These are phyloP conservation scores for Lophiotrema nucula DNA, from an alignment of 495 filamentous ascomycete species.

Conservation along the genomic window DNA sequence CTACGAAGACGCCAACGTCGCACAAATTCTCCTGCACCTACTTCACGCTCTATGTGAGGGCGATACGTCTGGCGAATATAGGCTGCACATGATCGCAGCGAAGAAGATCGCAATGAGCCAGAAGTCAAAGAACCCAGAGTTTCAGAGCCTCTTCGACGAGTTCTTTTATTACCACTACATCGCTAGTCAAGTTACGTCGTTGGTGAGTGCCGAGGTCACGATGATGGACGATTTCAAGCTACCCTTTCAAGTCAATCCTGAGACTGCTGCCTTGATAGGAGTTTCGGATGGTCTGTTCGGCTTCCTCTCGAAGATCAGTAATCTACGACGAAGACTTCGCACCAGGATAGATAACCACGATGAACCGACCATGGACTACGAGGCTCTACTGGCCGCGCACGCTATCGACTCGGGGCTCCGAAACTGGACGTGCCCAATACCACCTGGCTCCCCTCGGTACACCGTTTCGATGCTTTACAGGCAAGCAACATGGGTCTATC, in stretches of 20 bases:
- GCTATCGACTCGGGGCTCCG: conserved; percentile 75
- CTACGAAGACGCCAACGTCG: conserved; percentile 51
- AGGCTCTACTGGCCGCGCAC: conserved; percentile 69
- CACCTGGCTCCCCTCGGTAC: conserved; percentile 68
- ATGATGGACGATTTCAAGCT: conserved; percentile 61
- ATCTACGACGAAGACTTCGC: conserved; percentile 74
- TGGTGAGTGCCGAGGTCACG: conserved; percentile 56
- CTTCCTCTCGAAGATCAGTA: conserved; percentile 76
- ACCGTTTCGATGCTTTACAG: conserved; percentile 79
- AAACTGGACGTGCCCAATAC: conserved; percentile 71
- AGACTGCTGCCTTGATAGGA: conserved; percentile 73
- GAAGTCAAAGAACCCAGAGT: conserved; percentile 41
- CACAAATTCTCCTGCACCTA: conserved; percentile 81
- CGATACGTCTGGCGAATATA: conserved; percentile 72
- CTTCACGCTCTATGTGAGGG: conserved; percentile 79
- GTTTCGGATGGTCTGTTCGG: conserved; percentile 83
- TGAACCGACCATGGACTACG: conserved; percentile 73
- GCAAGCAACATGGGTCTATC: conserved; percentile 88
- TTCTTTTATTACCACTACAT: conserved; percentile 92
- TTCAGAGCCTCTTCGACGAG: conserved; percentile 74
- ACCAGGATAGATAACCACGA: conserved; percentile 59
- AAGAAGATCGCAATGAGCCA: conserved; percentile 63
- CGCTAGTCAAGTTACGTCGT: conserved; percentile 73
- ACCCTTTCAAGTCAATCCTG: conserved; percentile 72
- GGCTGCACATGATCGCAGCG: conserved; percentile 76